Base-by-base conservation (phyloP, 495 filamentous ascomycete genomes). In the Trichocladium uniseriatum region DNA sequence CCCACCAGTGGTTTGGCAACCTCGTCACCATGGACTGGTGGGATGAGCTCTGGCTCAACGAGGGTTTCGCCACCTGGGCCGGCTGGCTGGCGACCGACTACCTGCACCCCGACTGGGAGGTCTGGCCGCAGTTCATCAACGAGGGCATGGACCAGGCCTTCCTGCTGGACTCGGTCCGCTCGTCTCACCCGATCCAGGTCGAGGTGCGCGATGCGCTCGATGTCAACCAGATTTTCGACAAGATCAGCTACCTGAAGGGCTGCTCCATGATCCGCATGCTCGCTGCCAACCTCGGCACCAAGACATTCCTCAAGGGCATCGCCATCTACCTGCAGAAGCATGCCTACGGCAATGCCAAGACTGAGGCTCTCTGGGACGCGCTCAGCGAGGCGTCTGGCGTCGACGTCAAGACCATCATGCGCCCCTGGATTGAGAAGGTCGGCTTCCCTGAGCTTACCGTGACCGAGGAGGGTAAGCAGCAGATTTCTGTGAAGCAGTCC, bases 1-100 rank as follows among this genome's bases (percentile, higher is more conserved):
- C 92, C 24, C 92, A 98, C 66, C 92, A 97, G 70, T 98, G 92
- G 92, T 98, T 96, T 60, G 92, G 92, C 27, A 95, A 98, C 62
- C 79, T 96, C 15, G 92, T 96, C 18, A 87, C 84, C 14, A 88
- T 88, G 84, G 79, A 82, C 54, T 82, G 79, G 79, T 96, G 92
- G 92, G 89, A 84, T 62, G 92, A 94, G 65, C 75, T 98, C 19
- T 98, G 92, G 91, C 77, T 97, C 11, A 94, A 94, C 52, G 91
- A 97, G 65, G 91, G 90, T 2, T 98, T 98, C 66, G 92, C 92
- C 19, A 98, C 92, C 5, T 96, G 91, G 92, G 88, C 95, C 42
- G 91, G 91, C 42, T 98, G 91, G 91, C 77, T 89, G 43, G 91
- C 91, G 14, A 81, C 87, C 19, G 87, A 95, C 65, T 79, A 92